Conservation (phyloP, 2,329 filamentous ascomycete genomes). For the Aureobasidium vineae region DNA sequence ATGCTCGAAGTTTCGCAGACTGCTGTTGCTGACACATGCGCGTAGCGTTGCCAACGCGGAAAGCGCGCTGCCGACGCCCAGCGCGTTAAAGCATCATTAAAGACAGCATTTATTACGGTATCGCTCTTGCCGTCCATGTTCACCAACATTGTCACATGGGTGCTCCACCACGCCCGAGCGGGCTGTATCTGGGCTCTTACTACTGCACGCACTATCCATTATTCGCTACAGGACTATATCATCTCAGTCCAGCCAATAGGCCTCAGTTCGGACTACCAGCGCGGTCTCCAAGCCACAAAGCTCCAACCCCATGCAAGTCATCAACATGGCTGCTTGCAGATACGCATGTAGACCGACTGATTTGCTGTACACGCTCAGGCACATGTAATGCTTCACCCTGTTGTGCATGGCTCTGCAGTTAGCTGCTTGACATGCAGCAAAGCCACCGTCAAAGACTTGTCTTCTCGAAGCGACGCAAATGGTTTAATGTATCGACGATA, state of each 20-base stretch:
- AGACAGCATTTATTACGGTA: background rate
- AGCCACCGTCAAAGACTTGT: background rate
- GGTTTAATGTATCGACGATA: background rate
- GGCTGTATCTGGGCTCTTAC: background rate
- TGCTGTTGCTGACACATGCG: background rate
- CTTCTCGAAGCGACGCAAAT: background rate
- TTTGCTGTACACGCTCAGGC: background rate
- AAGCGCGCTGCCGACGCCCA: background rate
- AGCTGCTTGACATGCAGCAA: background rate
- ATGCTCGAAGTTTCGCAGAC: background rate
- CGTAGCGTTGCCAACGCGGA: background rate
- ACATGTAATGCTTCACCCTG: background rate
- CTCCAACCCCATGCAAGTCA: constrained; percentile 10
- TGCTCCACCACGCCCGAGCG: background rate
- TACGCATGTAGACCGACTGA: background rate
- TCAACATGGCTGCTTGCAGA: constrained; percentile 14
- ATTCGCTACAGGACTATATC: background rate
- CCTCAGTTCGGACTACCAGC: background rate
- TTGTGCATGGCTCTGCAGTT: background rate
- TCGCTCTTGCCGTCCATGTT: background rate
- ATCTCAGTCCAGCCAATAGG: background rate
- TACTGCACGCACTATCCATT: background rate
- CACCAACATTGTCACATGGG: background rate
- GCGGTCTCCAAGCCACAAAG: background rate
- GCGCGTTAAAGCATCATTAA: background rate